phyloP scores from a whole-genome alignment of 2,329 filamentous ascomycete species.

The Coccinonectria pachysandricola region DNA sequence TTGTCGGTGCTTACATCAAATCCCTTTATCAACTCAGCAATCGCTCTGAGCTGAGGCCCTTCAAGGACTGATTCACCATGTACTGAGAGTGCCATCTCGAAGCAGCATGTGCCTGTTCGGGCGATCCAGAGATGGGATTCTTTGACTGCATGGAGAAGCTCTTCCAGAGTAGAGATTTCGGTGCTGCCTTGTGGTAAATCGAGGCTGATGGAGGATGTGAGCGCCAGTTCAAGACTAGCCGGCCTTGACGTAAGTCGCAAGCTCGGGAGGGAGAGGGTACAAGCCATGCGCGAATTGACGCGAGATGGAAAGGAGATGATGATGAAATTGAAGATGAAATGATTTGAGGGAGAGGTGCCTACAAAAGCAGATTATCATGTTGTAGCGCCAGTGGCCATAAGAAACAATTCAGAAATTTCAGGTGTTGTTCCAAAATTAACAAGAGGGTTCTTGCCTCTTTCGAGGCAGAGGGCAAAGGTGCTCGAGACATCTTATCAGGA shows the following conservation, averaged over 20 bases:
- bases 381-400: too few species aligned
- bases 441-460: too few species aligned
- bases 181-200: slow-evolving; percentile 10
- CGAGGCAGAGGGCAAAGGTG: too few species aligned
- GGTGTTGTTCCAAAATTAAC: too few species aligned
- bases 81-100: slow-evolving; percentile 18
- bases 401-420: too few species aligned
- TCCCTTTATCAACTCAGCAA: slow-evolving; percentile 12
- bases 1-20: slow-evolving; percentile 21
- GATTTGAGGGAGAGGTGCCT: too few species aligned
- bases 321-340: too few species aligned
- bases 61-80: slow-evolving; percentile 11
- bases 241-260: slow-evolving; percentile 13
- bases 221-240: slow-evolving; percentile 14
- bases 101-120: slow-evolving; percentile 19
- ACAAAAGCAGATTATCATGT: too few species aligned
- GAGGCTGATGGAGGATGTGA: slow-evolving; percentile 18
- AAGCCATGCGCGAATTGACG: slow-evolving; percentile 3
- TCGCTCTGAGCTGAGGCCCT: slow-evolving; percentile 1
- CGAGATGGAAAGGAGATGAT: too few species aligned
- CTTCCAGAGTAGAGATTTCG: slow-evolving; percentile 8
- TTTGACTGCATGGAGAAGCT: slow-evolving; percentile 14
- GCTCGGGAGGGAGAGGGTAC: slow-evolving; percentile 15
- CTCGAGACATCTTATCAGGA: too few species aligned
- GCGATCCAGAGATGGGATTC: slow-evolving; percentile 23